phyloP scores from a whole-genome alignment of 371 early-diverging fungal species.

The Mucor saturninus region DNA sequence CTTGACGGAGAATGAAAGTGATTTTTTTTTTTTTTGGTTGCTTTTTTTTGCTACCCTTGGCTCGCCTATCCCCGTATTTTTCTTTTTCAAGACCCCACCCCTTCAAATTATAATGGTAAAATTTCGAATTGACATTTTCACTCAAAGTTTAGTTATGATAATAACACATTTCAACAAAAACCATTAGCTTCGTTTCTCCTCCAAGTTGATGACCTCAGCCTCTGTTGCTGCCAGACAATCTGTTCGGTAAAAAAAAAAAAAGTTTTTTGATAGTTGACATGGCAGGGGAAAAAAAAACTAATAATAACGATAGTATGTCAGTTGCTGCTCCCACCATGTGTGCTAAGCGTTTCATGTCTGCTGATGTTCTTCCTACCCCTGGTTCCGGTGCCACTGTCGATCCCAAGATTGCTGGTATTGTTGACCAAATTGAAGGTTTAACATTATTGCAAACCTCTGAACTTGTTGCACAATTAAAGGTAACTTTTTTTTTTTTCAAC shows the following conservation, averaged over 20 bases:
- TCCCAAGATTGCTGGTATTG: slow-evolving; percentile 84
- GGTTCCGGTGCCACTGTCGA: slow-evolving; percentile 58
- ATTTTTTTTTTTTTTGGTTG: not conserved
- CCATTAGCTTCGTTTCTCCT: slow-evolving; percentile 47
- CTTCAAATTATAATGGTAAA: slow-evolving; percentile 8
- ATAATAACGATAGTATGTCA: slow-evolving; percentile 26
- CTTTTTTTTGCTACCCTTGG: slow-evolving; percentile 1
- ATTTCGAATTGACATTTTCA: not conserved
- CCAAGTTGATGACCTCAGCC: slow-evolving; percentile 42
- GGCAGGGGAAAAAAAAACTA: not conserved
- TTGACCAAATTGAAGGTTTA: slow-evolving; percentile 86
- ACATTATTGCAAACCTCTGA: slow-evolving; percentile 92
- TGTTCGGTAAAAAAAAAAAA: slow-evolving; percentile 36
- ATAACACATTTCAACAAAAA: not conserved
- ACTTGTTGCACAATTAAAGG: slow-evolving; percentile 88
- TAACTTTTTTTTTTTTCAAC: slow-evolving; percentile 29
- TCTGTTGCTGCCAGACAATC: slow-evolving; percentile 40
- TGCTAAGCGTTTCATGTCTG: slow-evolving; percentile 49
- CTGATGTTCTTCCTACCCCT: slow-evolving; percentile 61
- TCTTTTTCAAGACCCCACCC: not conserved
- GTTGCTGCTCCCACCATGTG: slow-evolving; percentile 34
- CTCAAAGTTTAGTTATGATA: not conserved
- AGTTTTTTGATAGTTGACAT: slow-evolving; percentile 8
- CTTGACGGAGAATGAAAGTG: not conserved
- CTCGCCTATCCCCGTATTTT: slow-evolving; percentile 4